Evolutionary conservation across 441 rosid species (phyloP).

Genomic region (Codiaeum variegatum): DNA sequence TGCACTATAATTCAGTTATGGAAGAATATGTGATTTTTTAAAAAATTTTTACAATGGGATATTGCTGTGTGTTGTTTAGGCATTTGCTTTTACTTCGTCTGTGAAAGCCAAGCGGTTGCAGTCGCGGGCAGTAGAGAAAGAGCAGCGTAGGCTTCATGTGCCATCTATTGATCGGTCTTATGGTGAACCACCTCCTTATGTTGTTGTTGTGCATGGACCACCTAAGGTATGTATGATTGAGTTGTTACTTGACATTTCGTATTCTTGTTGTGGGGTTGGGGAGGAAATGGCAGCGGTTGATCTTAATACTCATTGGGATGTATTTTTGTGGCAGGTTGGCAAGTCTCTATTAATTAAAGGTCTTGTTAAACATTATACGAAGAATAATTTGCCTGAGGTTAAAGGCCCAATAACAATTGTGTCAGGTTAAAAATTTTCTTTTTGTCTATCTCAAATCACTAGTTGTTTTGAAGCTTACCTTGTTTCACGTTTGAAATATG

Average conservation of each 20-base stretch:
- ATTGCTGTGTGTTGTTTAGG: constrained; percentile 30
- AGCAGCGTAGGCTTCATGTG: constrained; percentile 76
- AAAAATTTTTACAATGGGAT: neutral
- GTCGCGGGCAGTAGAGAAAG: constrained; percentile 70
- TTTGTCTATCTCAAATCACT: neutral
- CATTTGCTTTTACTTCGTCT: constrained; percentile 58
- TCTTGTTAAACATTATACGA: constrained; percentile 74
- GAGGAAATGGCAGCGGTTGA: neutral
- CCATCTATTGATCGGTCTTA: constrained; percentile 75
- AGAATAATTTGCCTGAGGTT: constrained; percentile 79
- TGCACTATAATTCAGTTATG: neutral
- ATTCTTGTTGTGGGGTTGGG: neutral
- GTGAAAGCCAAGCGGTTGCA: constrained; percentile 63
- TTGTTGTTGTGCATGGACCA: constrained; percentile 90
- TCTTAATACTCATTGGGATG: neutral
- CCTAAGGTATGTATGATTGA: constrained; percentile 48
- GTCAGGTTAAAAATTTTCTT: constrained; percentile 53
- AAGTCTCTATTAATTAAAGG: constrained; percentile 78
- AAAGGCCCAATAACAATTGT: constrained; percentile 84
- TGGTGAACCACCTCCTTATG: constrained; percentile 73
- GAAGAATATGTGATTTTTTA: neutral
- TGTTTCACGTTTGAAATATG: constrained; percentile 19
- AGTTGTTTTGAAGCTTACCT: constrained; percentile 4
- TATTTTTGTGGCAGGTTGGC: constrained; percentile 56
- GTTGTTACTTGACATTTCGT: neutral